These are phyloP conservation scores for Colletotrichum phormii DNA, from an alignment of 2,329 filamentous ascomycete genomes.

Conservation along the genomic window DNA sequence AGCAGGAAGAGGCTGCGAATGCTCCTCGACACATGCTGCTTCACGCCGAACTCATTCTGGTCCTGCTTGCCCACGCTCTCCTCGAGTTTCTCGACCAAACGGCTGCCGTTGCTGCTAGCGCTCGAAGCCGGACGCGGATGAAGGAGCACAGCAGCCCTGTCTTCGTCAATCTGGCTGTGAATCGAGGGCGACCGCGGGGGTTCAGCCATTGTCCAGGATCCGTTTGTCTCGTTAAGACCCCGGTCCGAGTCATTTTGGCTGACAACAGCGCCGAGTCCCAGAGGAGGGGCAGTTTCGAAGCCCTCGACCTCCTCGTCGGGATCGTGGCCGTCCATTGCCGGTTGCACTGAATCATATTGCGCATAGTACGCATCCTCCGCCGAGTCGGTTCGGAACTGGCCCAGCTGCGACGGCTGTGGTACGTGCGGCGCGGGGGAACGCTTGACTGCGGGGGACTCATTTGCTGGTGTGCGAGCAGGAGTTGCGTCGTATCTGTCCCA, in stretches of 20 bases:
- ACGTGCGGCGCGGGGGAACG: slow-evolving; percentile 69
- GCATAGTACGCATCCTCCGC: slow-evolving; percentile 80
- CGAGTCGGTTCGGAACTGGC: slow-evolving; percentile 45
- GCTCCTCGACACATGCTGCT: slow-evolving; percentile 82
- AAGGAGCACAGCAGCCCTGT: slow-evolving; percentile 52
- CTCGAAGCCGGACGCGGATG: slow-evolving; percentile 71
- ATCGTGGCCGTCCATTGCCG: slow-evolving; percentile 83
- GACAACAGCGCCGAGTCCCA: slow-evolving; percentile 42
- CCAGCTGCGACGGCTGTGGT: slow-evolving; percentile 39
- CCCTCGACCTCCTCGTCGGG: slow-evolving; percentile 73
- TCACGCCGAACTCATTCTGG: slow-evolving; percentile 78
- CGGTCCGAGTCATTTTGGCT: slow-evolving; percentile 39
- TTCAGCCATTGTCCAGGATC: slow-evolving; percentile 58
- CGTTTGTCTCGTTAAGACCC: slow-evolving; percentile 51
- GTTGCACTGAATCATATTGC: slow-evolving; percentile 82
- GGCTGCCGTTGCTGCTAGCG: slow-evolving; percentile 65
- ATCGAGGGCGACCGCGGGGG: slow-evolving; percentile 52
- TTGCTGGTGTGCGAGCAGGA: slow-evolving; percentile 64
- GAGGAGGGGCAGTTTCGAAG: slow-evolving; percentile 47
- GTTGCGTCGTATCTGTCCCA: slow-evolving; percentile 84
- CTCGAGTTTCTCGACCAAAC: slow-evolving; percentile 72
- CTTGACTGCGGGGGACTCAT: slow-evolving; percentile 62
- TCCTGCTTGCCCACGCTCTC: slow-evolving; percentile 66
- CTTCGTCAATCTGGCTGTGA: slow-evolving; percentile 46
- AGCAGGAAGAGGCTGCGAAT: slow-evolving; percentile 82